A percentile compares a stretch with the other conserved stretches of the same genome.
Evolutionary conservation across 306 rosid genomes (phyloP).

Genomic region (Crataegus laevigata): DNA sequence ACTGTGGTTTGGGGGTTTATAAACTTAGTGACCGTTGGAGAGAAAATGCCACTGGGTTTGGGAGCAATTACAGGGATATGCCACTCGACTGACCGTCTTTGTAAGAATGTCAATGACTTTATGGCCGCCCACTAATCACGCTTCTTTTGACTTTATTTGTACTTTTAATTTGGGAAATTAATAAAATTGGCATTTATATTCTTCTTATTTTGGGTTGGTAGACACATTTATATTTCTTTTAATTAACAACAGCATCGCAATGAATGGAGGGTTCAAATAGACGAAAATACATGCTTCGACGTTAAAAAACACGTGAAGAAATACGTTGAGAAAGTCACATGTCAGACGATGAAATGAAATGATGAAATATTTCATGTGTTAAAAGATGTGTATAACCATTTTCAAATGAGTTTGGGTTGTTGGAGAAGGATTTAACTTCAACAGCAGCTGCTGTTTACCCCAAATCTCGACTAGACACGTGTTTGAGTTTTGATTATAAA

Average conservation of each 20-base stretch:
- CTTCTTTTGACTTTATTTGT: slow-evolving; percentile 1
- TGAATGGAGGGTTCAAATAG: background rate
- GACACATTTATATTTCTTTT: too few species aligned
- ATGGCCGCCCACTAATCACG: slow-evolving; percentile 19
- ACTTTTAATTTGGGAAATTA: background rate
- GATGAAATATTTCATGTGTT: too few species aligned
- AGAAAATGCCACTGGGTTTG: slow-evolving; percentile 19
- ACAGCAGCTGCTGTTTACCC: too few species aligned
- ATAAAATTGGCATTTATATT: background rate
- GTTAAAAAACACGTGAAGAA: background rate
- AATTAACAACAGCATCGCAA: background rate
- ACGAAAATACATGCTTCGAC: too few species aligned
- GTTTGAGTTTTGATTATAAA: too few species aligned
- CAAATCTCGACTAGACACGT: too few species aligned
- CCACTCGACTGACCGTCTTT: slow-evolving; percentile 43
- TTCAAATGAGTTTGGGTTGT: too few species aligned
- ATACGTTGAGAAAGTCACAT: background rate
- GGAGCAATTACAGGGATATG: slow-evolving; percentile 26
- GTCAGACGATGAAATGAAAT: too few species aligned
- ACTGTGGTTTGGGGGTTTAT: slow-evolving; percentile 21
- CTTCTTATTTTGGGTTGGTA: too few species aligned
- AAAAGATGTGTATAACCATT: too few species aligned
- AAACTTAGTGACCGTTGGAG: background rate
- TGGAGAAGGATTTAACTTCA: too few species aligned
- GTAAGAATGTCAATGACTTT: slow-evolving; percentile 24